A percentile compares a stretch with the other conserved stretches of the same genome.
These are phyloP conservation scores for Caryocar brasiliense DNA, from an alignment of 441 rosid species.

Conservation along the genomic window DNA sequence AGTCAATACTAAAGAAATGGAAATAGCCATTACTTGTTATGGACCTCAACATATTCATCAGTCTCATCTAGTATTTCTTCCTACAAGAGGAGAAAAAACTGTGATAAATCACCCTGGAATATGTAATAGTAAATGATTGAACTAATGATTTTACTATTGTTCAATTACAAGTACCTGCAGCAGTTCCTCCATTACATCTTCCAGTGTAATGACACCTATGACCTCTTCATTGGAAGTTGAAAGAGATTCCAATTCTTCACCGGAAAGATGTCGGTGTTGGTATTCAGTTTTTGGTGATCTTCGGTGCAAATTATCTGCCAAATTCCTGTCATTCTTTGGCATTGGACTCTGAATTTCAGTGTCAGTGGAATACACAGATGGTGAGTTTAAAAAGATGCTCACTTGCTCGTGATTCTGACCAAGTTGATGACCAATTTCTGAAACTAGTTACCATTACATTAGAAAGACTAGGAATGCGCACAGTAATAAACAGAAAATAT, in stretches of 20 bases:
- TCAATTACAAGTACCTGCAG: no score
- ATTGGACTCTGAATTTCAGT: conserved; percentile 16
- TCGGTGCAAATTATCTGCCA: background rate
- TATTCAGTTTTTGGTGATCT: conserved; percentile 12
- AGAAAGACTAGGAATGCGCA: background rate
- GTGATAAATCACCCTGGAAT: no score
- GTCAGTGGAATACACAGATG: conserved; percentile 14
- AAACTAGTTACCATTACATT: background rate
- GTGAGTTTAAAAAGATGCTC: conserved; percentile 16
- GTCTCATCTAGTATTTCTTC: conserved; percentile 84
- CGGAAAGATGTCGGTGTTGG: conserved; percentile 2
- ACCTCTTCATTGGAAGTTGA: conserved; percentile 38
- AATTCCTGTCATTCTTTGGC: background rate
- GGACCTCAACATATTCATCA: conserved; percentile 51
- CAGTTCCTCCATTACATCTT: conserved; percentile 88
- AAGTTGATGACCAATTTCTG: conserved; percentile 20
- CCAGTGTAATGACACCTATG: conserved; percentile 69
- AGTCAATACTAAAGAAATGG: no score
- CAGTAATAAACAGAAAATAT: no score
- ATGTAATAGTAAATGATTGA: no score
- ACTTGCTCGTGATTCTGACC: conserved; percentile 16
- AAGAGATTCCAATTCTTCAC: conserved; percentile 25
- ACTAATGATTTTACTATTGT: no score
- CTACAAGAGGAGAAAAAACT: conserved; percentile 21
- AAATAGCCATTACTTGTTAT: conserved; percentile 31